Percentiles rank a stretch among this genome's conserved stretches.
These are phyloP conservation scores for Fusarium xylarioides DNA, from an alignment of 2,329 filamentous ascomycete genomes.

Conservation along the genomic window DNA sequence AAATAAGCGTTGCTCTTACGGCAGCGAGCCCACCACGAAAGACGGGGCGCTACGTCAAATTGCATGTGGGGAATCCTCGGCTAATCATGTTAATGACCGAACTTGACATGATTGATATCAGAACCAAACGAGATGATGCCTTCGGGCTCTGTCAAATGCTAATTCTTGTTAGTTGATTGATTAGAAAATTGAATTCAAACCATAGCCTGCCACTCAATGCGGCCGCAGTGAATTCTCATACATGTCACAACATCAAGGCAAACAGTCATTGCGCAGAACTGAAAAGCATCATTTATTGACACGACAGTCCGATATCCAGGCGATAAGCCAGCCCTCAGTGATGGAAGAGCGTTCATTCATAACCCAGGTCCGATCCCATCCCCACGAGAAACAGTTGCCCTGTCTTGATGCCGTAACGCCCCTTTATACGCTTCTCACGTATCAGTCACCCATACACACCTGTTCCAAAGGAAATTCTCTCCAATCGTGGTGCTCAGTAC, in stretches of 20 bases:
- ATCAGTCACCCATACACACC: conserved; percentile 29
- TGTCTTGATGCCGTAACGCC: conserved; percentile 47
- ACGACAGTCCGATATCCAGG: conserved; percentile 38
- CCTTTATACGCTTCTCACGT: conserved; percentile 37
- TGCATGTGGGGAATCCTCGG: conserved; percentile 46
- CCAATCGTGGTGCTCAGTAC: not conserved
- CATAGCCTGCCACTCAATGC: not conserved
- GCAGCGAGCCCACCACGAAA: conserved; percentile 10
- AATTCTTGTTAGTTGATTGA: not conserved
- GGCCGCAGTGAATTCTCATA: not conserved
- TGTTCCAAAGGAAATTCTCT: conserved; percentile 19
- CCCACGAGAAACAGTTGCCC: conserved; percentile 44
- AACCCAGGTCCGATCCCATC: conserved; percentile 45
- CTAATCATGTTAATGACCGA: conserved; percentile 38
- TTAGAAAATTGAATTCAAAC: not conserved
- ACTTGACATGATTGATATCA: not conserved
- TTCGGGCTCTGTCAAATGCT: not conserved
- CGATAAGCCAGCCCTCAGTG: conserved; percentile 41
- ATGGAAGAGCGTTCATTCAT: conserved; percentile 45
- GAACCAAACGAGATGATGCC: not conserved
- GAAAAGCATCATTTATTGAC: conserved; percentile 43
- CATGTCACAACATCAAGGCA: not conserved
- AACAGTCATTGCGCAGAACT: conserved; percentile 22
- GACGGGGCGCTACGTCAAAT: conserved; percentile 15
- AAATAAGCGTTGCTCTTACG: conserved; percentile 23